Evolutionary conservation across 495 filamentous ascomycete genomes (phyloP), one percentile per base, ranked within the genome.

Genomic region (Daldinia grandis): DNA sequence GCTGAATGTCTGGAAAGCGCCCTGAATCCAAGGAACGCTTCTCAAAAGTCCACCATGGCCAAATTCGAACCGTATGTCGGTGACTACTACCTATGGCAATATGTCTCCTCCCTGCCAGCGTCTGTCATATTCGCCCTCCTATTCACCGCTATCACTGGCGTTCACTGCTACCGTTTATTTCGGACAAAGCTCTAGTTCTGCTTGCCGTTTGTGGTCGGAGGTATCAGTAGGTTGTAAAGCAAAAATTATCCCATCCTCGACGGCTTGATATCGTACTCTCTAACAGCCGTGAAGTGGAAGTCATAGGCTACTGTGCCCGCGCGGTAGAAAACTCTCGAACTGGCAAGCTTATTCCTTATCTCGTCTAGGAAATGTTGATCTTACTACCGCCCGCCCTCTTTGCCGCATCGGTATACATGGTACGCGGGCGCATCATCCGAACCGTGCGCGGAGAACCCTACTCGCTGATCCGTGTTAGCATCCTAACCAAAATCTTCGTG

Each of bases 141-240:
- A 21, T 88, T 89, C 69, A 69, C 71, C 35, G 17, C 81, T 27
- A 57, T 73, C 19, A 85, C 86, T 0, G 15, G 75, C 1, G 24
- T 81, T 0, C 87, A 89, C 56, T 53, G 74, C 31, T 87, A 77
- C 37, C 81, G 84, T n/a, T 71, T 85, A 8, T 53, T 81, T 15
- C 78, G 76, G 7, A 81, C 79, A 5, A 68, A 81, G 27, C 78
- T 81, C 17, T 86, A 83, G 84, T 88, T 87, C 76, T 82, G 87
- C 78, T 81, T 88, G 19, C 80, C 84, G 3, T 87, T 90, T 69
- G 62, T 81, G 35, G 76, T 89, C 19, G 86, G 88, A 27, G 85
- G 82, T 17, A 64, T 82, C 28, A 78, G 86, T 89, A 77, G 67
- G 86, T 78, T 10, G 7, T 7, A 50, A 51, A 27, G 14, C 28